phyloP scores from a whole-genome alignment of 805 yeast species.

The Starmerella tilneyi region DNA sequence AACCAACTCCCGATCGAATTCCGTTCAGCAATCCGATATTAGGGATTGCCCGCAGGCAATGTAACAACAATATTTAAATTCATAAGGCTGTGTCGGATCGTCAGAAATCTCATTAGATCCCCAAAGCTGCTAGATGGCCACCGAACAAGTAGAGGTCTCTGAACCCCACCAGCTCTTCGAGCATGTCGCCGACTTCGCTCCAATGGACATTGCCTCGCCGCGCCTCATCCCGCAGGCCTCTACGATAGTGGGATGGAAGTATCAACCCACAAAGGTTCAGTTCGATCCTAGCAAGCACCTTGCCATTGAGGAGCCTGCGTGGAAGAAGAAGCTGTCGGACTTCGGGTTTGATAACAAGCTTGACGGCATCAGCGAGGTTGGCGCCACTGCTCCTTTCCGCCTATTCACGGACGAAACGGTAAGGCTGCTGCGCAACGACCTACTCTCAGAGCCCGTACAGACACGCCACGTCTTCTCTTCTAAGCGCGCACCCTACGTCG shows the following conservation, averaged over 20 bases:
- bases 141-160: not conserved
- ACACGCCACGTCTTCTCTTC: constrained; percentile 33
- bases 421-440: constrained; percentile 47
- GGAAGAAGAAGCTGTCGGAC: constrained; percentile 40
- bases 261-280: constrained; percentile 14
- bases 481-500: constrained; percentile 28
- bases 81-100: no score
- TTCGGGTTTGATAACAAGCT: constrained; percentile 37
- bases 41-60: no score
- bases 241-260: constrained; percentile 8
- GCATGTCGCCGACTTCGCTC: constrained; percentile 4
- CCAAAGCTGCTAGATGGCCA: not conserved
- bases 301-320: constrained; percentile 28
- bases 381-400: constrained; percentile 52
- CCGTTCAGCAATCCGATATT: not conserved
- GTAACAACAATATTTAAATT: not conserved
- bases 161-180: constrained; percentile 5
- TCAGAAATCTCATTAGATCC: no score
- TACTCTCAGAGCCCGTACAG: constrained; percentile 34
- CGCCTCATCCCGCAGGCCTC: constrained; percentile 4
- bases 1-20: constrained; percentile 1
- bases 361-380: constrained; percentile 44
- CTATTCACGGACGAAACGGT: constrained; percentile 52
- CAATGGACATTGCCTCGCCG: constrained; percentile 1
- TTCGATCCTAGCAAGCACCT: constrained; percentile 35